Evolutionary conservation across 306 rosid species (phyloP).

Genomic region (Prunus mira): DNA sequence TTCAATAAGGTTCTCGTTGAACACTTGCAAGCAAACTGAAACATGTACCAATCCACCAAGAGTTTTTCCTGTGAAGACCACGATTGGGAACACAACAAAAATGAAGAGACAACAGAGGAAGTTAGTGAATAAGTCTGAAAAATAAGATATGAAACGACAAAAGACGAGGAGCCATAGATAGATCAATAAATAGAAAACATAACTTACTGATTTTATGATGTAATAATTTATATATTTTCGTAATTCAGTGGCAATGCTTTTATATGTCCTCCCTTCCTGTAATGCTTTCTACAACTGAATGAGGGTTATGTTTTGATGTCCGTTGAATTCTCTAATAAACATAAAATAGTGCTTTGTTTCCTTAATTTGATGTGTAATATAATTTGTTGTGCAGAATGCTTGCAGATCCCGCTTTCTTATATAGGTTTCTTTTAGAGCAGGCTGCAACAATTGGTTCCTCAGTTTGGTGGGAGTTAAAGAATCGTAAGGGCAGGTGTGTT

Average conservation of each 20-base stretch:
- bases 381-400: constrained; percentile 67
- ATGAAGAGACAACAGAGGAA: background rate
- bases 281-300: background rate
- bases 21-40: background rate
- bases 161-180: background rate
- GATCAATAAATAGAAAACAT: background rate
- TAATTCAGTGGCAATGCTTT: background rate
- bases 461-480: constrained; percentile 91
- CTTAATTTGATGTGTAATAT: constrained; percentile 13
- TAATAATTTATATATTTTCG: too few relatives aligned
- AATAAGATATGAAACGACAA: background rate
- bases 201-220: too few relatives aligned
- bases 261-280: background rate
- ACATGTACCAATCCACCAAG: background rate
- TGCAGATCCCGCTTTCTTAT: constrained; percentile 93
- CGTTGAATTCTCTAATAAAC: constrained; percentile 15
- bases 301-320: constrained; percentile 3
- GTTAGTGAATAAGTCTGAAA: background rate
- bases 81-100: background rate
- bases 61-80: background rate
- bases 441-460: constrained; percentile 78
- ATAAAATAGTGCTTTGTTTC: background rate
- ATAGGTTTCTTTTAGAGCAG: constrained; percentile 80
- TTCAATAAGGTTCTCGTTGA: background rate
- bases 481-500: constrained; percentile 77